phyloP scores from a whole-genome alignment of 1,284 basidiomycete genomes.

The Cutaneotrichosporon dermatis region DNA sequence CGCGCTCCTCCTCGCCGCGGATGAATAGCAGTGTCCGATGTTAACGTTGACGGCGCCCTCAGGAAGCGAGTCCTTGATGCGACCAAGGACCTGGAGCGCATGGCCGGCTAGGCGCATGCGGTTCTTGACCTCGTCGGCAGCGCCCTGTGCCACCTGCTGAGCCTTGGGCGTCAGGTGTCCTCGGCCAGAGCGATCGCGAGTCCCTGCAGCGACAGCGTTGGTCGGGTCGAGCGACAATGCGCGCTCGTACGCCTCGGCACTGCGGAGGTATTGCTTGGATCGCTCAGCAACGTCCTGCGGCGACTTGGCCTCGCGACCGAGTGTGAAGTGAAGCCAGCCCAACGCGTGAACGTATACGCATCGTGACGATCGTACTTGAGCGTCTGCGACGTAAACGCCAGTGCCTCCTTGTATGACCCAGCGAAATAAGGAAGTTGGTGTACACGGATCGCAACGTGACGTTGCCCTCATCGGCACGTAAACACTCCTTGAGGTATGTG shows the following conservation, averaged over 20 bases:
- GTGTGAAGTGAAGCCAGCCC: conserved; percentile 75
- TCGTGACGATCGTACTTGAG: conserved; percentile 79
- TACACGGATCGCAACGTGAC: conserved; percentile 65
- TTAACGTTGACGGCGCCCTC: conserved; percentile 88
- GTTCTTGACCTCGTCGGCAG: conserved; percentile 58
- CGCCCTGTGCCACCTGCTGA: conserved; percentile 38
- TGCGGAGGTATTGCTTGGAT: conserved; percentile 67
- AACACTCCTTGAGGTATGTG: conserved; percentile 76
- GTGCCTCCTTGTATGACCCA: conserved; percentile 60
- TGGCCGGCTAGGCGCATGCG: conserved; percentile 68
- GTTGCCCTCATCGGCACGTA: conserved; percentile 44
- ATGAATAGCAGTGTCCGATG: conserved; percentile 88
- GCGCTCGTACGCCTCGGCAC: conserved; percentile 85
- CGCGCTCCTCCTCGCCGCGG: conserved; percentile 85
- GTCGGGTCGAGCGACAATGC: conserved; percentile 73
- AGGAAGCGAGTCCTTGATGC: conserved; percentile 76
- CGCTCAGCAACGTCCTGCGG: conserved; percentile 62
- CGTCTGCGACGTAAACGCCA: conserved; percentile 78
- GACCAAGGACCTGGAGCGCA: conserved; percentile 77
- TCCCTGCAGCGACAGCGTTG: conserved; percentile 87
- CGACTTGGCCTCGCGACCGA: conserved; percentile 61
- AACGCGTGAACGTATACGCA: conserved; percentile 85
- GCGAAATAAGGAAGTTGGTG: conserved; percentile 69
- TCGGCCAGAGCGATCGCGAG: conserved; percentile 87
- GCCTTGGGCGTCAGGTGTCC: conserved; percentile 63